These are phyloP conservation scores for Phylloporus sp. DNA, from an alignment of 768 basidiomycete genomes.

Conservation along the genomic window DNA sequence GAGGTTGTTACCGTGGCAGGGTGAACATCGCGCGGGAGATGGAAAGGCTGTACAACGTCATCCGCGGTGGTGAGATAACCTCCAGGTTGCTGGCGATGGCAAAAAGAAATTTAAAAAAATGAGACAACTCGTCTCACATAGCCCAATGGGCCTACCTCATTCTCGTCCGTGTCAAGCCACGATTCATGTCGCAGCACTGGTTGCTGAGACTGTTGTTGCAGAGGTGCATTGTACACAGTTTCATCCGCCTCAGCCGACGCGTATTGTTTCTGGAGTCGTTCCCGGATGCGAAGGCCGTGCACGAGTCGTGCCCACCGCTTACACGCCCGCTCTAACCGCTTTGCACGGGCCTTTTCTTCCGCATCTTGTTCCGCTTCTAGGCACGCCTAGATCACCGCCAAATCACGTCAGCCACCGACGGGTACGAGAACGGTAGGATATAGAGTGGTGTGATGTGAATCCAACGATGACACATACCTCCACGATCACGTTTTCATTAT, in stretches of 20 bases:
- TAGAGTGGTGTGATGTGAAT: slow-evolving; percentile 2
- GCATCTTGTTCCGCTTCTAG: slow-evolving; percentile 76
- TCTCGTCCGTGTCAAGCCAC: slow-evolving; percentile 20
- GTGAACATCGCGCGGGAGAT: slow-evolving; percentile 55
- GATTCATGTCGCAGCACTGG: slow-evolving; percentile 9
- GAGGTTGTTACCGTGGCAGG: slow-evolving; percentile 8
- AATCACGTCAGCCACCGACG: slow-evolving; percentile 7
- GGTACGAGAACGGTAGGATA: background rate
- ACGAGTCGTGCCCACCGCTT: slow-evolving; percentile 89
- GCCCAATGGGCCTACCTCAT: slow-evolving; percentile 19
- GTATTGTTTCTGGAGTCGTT: slow-evolving; percentile 81
- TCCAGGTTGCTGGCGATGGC: slow-evolving; percentile 34
- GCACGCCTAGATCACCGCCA: slow-evolving; percentile 59
- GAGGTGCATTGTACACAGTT: background rate
- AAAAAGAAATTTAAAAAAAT: slow-evolving; percentile 6
- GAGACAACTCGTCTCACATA: slow-evolving; percentile 8
- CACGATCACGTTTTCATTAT: slow-evolving; percentile 67
- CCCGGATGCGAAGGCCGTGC: slow-evolving; percentile 82
- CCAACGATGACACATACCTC: slow-evolving; percentile 51
- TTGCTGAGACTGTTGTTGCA: slow-evolving; percentile 1
- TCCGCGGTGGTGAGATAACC: slow-evolving; percentile 68
- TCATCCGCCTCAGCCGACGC: slow-evolving; percentile 20
- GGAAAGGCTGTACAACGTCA: slow-evolving; percentile 69
- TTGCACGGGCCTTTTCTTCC: slow-evolving; percentile 70
- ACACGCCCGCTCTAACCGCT: slow-evolving; percentile 73